These are phyloP conservation scores for Beauveria sp. DNA, from an alignment of 2,329 filamentous ascomycete genomes.

Conservation along the genomic window DNA sequence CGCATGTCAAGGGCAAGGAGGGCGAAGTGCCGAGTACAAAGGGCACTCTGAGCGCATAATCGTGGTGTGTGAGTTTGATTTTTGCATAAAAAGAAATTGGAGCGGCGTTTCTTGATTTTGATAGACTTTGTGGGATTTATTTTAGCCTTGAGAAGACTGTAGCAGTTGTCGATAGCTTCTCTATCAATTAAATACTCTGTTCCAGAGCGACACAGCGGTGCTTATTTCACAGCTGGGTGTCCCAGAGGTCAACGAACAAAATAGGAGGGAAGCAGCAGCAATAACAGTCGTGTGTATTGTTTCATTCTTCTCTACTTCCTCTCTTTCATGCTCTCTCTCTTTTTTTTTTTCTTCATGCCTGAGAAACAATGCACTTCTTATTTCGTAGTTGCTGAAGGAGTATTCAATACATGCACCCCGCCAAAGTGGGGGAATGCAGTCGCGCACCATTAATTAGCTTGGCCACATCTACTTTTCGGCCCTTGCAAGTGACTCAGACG, in stretches of 20 bases:
- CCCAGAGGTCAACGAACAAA: too few species aligned
- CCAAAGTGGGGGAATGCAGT: slow-evolving; percentile 7
- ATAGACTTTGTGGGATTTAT: neutral
- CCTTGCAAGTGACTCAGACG: slow-evolving; percentile 5
- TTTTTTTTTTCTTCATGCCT: too few species aligned
- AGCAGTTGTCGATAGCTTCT: neutral
- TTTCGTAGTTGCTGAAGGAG: neutral
- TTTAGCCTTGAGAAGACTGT: neutral
- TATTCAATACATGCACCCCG: neutral
- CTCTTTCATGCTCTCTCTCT: too few species aligned
- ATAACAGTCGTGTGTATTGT: too few species aligned
- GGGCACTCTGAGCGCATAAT: slow-evolving; percentile 66
- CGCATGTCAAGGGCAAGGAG: slow-evolving; percentile 68
- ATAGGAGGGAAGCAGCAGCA: too few species aligned
- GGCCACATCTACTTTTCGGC: neutral
- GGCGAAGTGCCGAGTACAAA: slow-evolving; percentile 95
- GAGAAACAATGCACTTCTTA: too few species aligned
- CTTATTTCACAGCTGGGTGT: too few species aligned
- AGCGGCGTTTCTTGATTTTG: neutral
- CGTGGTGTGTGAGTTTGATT: neutral
- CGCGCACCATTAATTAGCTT: neutral
- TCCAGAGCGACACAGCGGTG: too few species aligned
- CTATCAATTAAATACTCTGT: neutral
- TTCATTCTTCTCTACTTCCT: too few species aligned
- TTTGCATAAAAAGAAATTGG: neutral